A percentile compares a stretch with the other conserved stretches of the same genome.
These are phyloP conservation scores for Amaranthus cruentus DNA, from an alignment of 148 eudicot species.

Conservation along the genomic window DNA sequence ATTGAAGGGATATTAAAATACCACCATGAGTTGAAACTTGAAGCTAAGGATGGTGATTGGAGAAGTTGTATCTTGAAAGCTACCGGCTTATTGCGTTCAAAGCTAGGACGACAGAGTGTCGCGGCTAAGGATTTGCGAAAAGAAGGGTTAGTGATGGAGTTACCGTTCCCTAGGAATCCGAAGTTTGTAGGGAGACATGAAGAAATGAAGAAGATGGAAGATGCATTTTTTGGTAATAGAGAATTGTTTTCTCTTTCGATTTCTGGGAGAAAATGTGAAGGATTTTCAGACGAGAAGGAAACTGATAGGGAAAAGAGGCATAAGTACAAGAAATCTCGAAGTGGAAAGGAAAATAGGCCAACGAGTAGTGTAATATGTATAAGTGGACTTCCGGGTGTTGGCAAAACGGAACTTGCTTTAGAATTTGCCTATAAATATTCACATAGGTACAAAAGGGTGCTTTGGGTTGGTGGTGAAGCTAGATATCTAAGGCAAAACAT, in stretches of 20 bases:
- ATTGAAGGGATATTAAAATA: constrained; percentile 52
- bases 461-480: constrained; percentile 88
- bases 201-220: constrained; percentile 65
- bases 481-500: constrained; percentile 69
- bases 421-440: constrained; percentile 66
- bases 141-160: constrained; percentile 31
- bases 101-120: constrained; percentile 74
- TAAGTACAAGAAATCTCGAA: constrained; percentile 69
- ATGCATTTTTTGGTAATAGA: constrained; percentile 52
- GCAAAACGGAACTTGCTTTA: constrained; percentile 84
- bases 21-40: constrained; percentile 53
- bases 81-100: constrained; percentile 46
- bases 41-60: constrained; percentile 62
- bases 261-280: constrained; percentile 44
- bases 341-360: constrained; percentile 53
- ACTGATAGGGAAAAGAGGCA: constrained; percentile 52
- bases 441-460: constrained; percentile 76
- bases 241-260: constrained; percentile 25
- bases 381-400: constrained; percentile 60
- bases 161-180: constrained; percentile 66
- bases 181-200: constrained; percentile 63
- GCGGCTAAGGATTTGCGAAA: constrained; percentile 33
- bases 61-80: constrained; percentile 62
- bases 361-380: constrained; percentile 60
- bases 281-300: constrained; percentile 72